Percentiles rank a stretch among this genome's conserved stretches.
These are phyloP conservation scores for Lepraria neglecta DNA, from an alignment of 495 filamentous ascomycete genomes.

Conservation along the genomic window DNA sequence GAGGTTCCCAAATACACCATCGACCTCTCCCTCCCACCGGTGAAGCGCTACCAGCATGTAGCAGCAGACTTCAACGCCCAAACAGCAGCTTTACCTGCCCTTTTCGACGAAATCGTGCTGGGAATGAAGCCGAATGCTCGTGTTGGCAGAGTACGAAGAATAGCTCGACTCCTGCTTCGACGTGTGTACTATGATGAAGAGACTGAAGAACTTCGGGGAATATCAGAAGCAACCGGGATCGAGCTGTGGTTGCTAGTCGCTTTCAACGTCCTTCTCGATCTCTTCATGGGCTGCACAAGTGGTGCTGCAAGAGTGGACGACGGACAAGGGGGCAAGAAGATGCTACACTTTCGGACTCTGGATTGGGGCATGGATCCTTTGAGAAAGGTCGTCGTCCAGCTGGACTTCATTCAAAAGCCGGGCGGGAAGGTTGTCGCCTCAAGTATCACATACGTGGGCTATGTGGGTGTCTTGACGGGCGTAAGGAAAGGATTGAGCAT, in stretches of 20 bases:
- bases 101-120: slow-evolving; percentile 45
- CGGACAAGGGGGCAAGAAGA: slow-evolving; percentile 27
- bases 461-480: slow-evolving; percentile 57
- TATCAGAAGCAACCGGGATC: slow-evolving; percentile 46
- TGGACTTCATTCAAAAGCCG: slow-evolving; percentile 47
- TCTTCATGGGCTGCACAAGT: slow-evolving; percentile 61
- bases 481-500: slow-evolving; percentile 51
- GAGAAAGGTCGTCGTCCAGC: slow-evolving; percentile 49
- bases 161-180: slow-evolving; percentile 43
- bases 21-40: slow-evolving; percentile 53
- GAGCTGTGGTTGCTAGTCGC: slow-evolving; percentile 54
- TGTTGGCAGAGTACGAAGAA: slow-evolving; percentile 30
- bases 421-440: slow-evolving; percentile 45
- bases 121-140: slow-evolving; percentile 29
- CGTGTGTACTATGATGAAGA: slow-evolving; percentile 51
- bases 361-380: slow-evolving; percentile 63
- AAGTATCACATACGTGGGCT: slow-evolving; percentile 57
- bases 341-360: slow-evolving; percentile 61
- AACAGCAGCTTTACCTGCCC: slow-evolving; percentile 36
- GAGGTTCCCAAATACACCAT: slow-evolving; percentile 44
- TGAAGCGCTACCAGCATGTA: slow-evolving; percentile 47
- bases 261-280: slow-evolving; percentile 57
- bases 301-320: slow-evolving; percentile 42
- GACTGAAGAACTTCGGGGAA: slow-evolving; percentile 55
- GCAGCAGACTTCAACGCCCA: slow-evolving; percentile 39